Percentiles rank a stretch among this genome's conserved stretches.
Evolutionary conservation across 768 basidiomycete genomes (phyloP).

Genomic region (Boletus reticulatus): DNA sequence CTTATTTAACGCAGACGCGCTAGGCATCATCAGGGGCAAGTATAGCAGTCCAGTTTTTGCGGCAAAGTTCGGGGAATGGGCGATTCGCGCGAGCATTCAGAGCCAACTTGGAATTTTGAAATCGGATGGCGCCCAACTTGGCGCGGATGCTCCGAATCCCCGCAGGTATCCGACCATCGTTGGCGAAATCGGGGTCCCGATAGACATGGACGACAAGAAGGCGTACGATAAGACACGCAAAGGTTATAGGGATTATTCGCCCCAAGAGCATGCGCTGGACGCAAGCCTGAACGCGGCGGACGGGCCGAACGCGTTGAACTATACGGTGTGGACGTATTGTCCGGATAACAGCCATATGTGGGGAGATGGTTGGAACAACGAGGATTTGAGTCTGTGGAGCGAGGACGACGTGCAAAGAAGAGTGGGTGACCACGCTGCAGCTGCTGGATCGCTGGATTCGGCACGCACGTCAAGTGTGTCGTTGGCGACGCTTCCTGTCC

Average conservation of each 20-base stretch:
- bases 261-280: constrained; percentile 83
- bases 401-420: constrained; percentile 55
- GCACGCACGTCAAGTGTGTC: constrained; percentile 18
- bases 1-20: constrained; percentile 92
- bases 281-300: constrained; percentile 79
- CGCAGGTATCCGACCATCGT: constrained; percentile 79
- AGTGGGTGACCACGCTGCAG: not conserved
- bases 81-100: constrained; percentile 78
- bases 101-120: constrained; percentile 81
- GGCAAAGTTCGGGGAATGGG: constrained; percentile 76
- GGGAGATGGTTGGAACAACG: constrained; percentile 97
- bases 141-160: constrained; percentile 23
- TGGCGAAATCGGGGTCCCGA: constrained; percentile 94
- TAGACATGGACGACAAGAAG: constrained; percentile 87
- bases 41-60: constrained; percentile 67
- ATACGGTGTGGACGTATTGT: constrained; percentile 88
- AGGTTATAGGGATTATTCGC: constrained; percentile 70
- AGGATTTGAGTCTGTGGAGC: constrained; percentile 91
- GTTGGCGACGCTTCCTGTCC: constrained; percentile 17
- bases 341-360: constrained; percentile 79
- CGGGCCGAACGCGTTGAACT: constrained; percentile 71
- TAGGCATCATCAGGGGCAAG: constrained; percentile 87
- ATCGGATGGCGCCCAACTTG: constrained; percentile 65
- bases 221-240: constrained; percentile 58
- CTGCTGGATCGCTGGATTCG: constrained; percentile 4